Conservation (phyloP, 768 basidiomycete species). For the Cystobasidium tubakii region DNA sequence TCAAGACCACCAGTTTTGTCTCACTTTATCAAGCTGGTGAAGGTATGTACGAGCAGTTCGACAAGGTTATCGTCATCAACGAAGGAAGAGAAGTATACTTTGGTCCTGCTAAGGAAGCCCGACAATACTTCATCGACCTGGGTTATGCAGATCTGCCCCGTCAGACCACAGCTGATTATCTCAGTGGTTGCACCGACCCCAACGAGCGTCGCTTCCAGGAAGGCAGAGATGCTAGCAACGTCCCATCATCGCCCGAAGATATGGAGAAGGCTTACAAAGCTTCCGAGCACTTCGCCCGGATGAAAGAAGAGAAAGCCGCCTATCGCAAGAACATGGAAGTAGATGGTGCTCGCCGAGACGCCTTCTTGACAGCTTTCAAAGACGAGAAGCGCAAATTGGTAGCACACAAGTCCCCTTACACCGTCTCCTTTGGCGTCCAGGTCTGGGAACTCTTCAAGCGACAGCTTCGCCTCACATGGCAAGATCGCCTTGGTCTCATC, state of each 20-base stretch:
- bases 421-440: slow-evolving; percentile 69
- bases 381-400: slow-evolving; percentile 73
- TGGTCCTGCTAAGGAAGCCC: slow-evolving; percentile 62
- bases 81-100: slow-evolving; percentile 61
- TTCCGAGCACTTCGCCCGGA: slow-evolving; percentile 54
- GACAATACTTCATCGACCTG: slow-evolving; percentile 68
- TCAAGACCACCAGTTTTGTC: slow-evolving; percentile 69
- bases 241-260: slow-evolving; percentile 63
- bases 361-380: slow-evolving; percentile 68
- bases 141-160: slow-evolving; percentile 49
- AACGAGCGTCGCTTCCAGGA: slow-evolving; percentile 75
- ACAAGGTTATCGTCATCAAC: slow-evolving; percentile 62
- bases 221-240: slow-evolving; percentile 58
- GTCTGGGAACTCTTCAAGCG: slow-evolving; percentile 64
- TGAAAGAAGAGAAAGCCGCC: slow-evolving; percentile 56
- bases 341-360: slow-evolving; percentile 55
- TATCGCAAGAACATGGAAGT: slow-evolving; percentile 63
- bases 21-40: slow-evolving; percentile 77
- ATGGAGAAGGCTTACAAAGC: slow-evolving; percentile 61
- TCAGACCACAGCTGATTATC: slow-evolving; percentile 52
- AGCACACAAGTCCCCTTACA: slow-evolving; percentile 73
- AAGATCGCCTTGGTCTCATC: slow-evolving; percentile 70
- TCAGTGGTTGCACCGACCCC: slow-evolving; percentile 59
- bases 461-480: slow-evolving; percentile 63
- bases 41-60: slow-evolving; percentile 65